phyloP scores from a whole-genome alignment of 495 filamentous ascomycete species.

The Lophiotrema nucula region DNA sequence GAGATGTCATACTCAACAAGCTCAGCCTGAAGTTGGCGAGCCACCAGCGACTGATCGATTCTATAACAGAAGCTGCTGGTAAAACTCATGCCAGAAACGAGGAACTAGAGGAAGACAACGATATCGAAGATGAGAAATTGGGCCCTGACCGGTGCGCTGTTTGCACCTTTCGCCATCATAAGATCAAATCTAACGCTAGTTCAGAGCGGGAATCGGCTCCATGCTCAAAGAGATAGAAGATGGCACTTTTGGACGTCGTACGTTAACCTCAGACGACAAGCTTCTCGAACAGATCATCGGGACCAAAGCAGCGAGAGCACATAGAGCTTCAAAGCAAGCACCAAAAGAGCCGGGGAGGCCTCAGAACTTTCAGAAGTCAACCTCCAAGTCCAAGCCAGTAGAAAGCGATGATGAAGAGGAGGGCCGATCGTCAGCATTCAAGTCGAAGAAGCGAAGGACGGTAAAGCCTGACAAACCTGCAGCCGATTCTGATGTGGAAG shows the following conservation, averaged over 20 bases:
- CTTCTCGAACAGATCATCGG: constrained; percentile 49
- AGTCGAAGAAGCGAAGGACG: constrained; percentile 32
- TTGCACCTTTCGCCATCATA: background rate
- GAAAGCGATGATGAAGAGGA: constrained; percentile 38
- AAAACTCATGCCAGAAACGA: too few species aligned
- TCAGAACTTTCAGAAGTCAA: constrained; percentile 18
- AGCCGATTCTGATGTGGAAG: background rate
- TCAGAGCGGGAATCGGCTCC: constrained; percentile 49
- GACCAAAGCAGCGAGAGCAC: constrained; percentile 38
- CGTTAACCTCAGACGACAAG: constrained; percentile 43
- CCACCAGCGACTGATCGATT: constrained; percentile 46
- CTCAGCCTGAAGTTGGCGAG: constrained; percentile 48
- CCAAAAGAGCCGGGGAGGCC: constrained; percentile 29
- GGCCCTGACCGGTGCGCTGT: constrained; percentile 40
- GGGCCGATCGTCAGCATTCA: constrained; percentile 37
- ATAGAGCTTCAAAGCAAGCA: constrained; percentile 29
- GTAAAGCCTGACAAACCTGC: background rate
- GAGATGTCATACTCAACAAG: constrained; percentile 49
- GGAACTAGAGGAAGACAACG: constrained; percentile 48
- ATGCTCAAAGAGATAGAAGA: constrained; percentile 41
- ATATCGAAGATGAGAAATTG: constrained; percentile 21
- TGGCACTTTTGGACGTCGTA: constrained; percentile 41
- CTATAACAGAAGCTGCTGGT: too few species aligned
- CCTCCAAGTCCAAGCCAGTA: background rate
- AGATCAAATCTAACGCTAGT: background rate